Conservation (phyloP, 2,329 filamentous ascomycete species). For the Zymoseptoria ardabiliae region DNA sequence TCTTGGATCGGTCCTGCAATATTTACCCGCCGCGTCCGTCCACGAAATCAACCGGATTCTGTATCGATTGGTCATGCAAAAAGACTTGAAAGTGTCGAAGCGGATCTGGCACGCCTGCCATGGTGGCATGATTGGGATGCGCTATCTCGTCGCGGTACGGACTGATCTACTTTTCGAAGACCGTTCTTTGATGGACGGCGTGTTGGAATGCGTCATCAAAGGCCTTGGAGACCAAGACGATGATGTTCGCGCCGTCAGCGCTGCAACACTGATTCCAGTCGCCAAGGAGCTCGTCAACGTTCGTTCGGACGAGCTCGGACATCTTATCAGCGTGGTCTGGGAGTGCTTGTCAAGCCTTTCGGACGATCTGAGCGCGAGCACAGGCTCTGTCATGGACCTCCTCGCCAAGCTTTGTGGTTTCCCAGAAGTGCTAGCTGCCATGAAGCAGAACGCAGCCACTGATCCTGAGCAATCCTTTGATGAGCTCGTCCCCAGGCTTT, state of each 20-base stretch:
- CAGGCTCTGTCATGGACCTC: slow-evolving; percentile 96
- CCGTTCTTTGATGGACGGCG: slow-evolving; percentile 79
- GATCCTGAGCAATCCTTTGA: slow-evolving; percentile 87
- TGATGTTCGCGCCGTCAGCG: slow-evolving; percentile 92
- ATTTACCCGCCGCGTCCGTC: slow-evolving; percentile 72
- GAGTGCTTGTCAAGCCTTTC: slow-evolving; percentile 94
- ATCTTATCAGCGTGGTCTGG: slow-evolving; percentile 92
- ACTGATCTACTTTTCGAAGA: slow-evolving; percentile 86
- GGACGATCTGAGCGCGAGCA: slow-evolving; percentile 93
- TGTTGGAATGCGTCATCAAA: slow-evolving; percentile 88
- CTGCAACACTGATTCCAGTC: slow-evolving; percentile 94
- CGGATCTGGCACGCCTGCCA: slow-evolving; percentile 93
- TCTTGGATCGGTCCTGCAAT: slow-evolving; percentile 78
- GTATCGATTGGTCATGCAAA: slow-evolving; percentile 85
- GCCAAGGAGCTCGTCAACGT: slow-evolving; percentile 88
- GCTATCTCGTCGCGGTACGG: slow-evolving; percentile 90
- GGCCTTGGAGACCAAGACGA: slow-evolving; percentile 86
- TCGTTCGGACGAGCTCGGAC: slow-evolving; percentile 67
- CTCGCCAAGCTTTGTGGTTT: slow-evolving; percentile 93
- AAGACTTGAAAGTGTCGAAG: slow-evolving; percentile 64
- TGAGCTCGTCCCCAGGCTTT: slow-evolving; percentile 83
- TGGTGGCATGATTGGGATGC: slow-evolving; percentile 92
- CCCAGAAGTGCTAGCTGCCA: slow-evolving; percentile 81
- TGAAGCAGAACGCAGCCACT: slow-evolving; percentile 79
- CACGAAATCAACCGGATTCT: slow-evolving; percentile 77